Evolutionary conservation across 1,284 basidiomycete genomes (phyloP).

Genomic region (Leccinum fallax): DNA sequence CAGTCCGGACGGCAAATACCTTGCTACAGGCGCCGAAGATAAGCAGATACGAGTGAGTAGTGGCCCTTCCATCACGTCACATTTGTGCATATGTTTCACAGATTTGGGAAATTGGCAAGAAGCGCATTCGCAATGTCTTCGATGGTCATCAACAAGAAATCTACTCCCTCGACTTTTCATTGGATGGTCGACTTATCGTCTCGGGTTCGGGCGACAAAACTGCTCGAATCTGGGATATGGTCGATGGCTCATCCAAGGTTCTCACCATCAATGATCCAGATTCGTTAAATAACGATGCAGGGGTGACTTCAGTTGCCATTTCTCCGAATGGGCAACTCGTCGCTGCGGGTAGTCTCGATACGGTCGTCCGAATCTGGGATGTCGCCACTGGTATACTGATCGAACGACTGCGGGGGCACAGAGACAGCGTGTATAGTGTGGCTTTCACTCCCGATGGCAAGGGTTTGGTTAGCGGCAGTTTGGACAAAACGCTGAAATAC

Average conservation of each 20-base stretch:
- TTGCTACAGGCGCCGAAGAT: conserved; percentile 87
- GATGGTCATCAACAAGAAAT: conserved; percentile 90
- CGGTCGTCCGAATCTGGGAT: conserved; percentile 88
- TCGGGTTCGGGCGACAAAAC: conserved; percentile 90
- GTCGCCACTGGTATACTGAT: conserved; percentile 70
- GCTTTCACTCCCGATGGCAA: conserved; percentile 87
- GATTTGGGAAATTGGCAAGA: conserved; percentile 88
- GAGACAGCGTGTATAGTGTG: conserved; percentile 85
- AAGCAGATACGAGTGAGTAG: conserved; percentile 73
- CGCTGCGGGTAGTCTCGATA: conserved; percentile 85
- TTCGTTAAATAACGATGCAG: conserved; percentile 63
- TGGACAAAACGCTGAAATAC: conserved; percentile 87
- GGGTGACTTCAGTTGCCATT: conserved; percentile 80
- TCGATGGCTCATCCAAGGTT: conserved; percentile 58
- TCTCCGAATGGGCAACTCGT: conserved; percentile 81
- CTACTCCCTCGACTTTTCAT: conserved; percentile 87
- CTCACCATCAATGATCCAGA: conserved; percentile 64
- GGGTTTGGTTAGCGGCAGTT: conserved; percentile 77
- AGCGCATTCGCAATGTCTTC: conserved; percentile 72
- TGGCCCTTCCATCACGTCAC: conserved; percentile 4
- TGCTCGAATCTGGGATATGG: conserved; percentile 87
- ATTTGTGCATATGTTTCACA: conserved; percentile 31
- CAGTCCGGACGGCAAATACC: conserved; percentile 77
- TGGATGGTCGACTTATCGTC: conserved; percentile 82
- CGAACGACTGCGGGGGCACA: conserved; percentile 79